Conservation (phyloP, 306 rosid species). For the Trifolium pratense region DNA sequence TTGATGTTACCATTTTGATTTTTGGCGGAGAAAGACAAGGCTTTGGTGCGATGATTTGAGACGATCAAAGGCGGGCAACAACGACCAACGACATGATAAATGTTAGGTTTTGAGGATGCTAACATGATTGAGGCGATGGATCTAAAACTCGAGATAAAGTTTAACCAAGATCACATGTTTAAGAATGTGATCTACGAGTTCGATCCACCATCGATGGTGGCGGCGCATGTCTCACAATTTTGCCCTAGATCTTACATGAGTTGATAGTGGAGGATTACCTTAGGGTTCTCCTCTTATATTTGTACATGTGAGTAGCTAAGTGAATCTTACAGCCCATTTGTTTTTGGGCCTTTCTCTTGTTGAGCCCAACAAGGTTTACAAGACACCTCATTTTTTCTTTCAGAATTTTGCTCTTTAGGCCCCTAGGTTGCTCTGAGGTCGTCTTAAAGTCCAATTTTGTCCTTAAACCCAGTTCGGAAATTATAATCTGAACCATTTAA, state of each 20-base stretch:
- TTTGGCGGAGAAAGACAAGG: not conserved
- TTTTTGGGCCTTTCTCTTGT: not conserved
- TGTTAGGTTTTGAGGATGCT: not conserved
- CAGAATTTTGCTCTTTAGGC: no score
- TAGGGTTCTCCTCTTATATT: not conserved
- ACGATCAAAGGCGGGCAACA: not conserved
- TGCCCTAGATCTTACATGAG: not conserved
- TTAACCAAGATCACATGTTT: not conserved
- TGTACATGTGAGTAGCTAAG: not conserved
- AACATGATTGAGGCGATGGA: not conserved
- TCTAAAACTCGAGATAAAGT: not conserved
- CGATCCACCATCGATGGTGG: not conserved
- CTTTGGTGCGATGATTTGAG: not conserved
- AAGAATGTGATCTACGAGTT: not conserved
- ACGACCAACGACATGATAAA: not conserved
- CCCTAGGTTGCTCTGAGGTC: no score
- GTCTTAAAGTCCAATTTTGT: no score
- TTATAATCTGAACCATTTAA: no score
- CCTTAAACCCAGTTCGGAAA: no score
- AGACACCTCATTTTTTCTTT: no score
- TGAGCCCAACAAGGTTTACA: not conserved
- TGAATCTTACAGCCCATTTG: not conserved
- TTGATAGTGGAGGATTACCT: not conserved
- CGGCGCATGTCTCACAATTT: not conserved
- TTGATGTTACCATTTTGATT: not conserved